Conservation (phyloP, 2,329 filamentous ascomycete genomes). For the Penicillium corylophilum region DNA sequence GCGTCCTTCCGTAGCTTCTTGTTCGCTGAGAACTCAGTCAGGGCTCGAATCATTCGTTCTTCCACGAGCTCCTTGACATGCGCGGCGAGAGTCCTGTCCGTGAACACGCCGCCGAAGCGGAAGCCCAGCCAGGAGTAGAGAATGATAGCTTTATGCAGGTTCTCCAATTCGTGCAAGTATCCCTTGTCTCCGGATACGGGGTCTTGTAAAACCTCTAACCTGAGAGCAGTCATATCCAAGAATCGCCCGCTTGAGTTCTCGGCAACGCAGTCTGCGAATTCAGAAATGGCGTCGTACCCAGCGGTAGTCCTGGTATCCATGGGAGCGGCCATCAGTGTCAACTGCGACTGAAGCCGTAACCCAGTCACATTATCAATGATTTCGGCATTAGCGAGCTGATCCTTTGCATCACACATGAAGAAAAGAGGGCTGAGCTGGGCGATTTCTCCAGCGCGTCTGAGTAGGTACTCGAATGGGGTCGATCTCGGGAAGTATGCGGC, state of each 20-base stretch:
- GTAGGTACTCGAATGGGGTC: slow-evolving; percentile 79
- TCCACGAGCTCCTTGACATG: slow-evolving; percentile 78
- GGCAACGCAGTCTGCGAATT: slow-evolving; percentile 69
- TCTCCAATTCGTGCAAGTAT: slow-evolving; percentile 70
- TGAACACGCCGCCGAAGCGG: slow-evolving; percentile 78
- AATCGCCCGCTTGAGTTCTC: slow-evolving; percentile 65
- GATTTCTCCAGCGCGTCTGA: slow-evolving; percentile 72
- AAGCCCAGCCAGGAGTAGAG: slow-evolving; percentile 93
- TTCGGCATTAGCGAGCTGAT: slow-evolving; percentile 67
- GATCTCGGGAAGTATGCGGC: slow-evolving; percentile 75
- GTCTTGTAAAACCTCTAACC: slow-evolving; percentile 70
- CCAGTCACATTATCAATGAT: slow-evolving; percentile 67
- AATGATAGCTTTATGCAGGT: slow-evolving; percentile 76
- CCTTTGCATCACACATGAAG: slow-evolving; percentile 65
- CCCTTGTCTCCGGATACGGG: slow-evolving; percentile 45
- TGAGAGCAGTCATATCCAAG: slow-evolving; percentile 67
- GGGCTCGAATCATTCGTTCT: slow-evolving; percentile 65
- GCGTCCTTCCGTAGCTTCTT: slow-evolving; percentile 41
- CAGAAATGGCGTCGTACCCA: slow-evolving; percentile 52
- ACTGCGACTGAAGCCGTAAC: slow-evolving; percentile 70
- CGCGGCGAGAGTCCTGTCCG: slow-evolving; percentile 70
- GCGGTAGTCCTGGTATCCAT: slow-evolving; percentile 53
- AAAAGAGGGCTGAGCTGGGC: slow-evolving; percentile 65
- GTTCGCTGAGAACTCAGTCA: slow-evolving; percentile 57
- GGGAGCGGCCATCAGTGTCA: slow-evolving; percentile 73